phyloP scores from a whole-genome alignment of 2,329 filamentous ascomycete species.

The Aspergillus fischeri region DNA sequence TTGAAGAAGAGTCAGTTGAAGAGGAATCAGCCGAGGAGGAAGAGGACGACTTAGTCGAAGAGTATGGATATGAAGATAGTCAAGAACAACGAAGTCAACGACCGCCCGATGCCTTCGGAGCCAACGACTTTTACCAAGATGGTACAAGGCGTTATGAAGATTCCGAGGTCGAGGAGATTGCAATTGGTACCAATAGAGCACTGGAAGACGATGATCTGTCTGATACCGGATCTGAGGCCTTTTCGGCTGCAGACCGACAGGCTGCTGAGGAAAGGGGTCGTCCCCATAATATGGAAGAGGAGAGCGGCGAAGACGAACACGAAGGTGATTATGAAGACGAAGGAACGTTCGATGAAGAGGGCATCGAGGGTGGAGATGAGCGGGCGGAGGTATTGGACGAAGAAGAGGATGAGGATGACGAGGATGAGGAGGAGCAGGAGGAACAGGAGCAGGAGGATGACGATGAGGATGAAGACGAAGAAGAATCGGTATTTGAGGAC shows the following conservation, averaged over 20 bases:
- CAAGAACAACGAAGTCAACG: background rate
- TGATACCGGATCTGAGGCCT: background rate
- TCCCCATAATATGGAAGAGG: background rate
- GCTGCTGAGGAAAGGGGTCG: background rate
- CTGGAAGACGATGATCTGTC: conserved; percentile 33
- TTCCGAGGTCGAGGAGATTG: conserved; percentile 5
- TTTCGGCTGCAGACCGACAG: background rate
- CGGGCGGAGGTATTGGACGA: background rate
- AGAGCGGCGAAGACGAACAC: conserved; percentile 9
- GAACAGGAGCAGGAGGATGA: background rate
- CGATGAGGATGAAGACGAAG: background rate
- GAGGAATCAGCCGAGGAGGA: conserved; percentile 27
- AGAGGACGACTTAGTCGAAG: conserved; percentile 20
- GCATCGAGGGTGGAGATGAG: background rate
- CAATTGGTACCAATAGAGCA: conserved; percentile 14
- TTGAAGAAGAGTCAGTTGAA: background rate
- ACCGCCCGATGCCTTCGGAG: background rate
- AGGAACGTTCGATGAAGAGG: background rate
- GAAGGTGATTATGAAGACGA: conserved; percentile 6
- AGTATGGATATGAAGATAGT: background rate
- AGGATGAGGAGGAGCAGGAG: conserved; percentile 3
- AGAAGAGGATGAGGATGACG: conserved; percentile 4
- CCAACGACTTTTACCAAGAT: background rate
- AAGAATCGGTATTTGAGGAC: background rate
- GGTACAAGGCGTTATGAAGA: background rate